A percentile compares a stretch with the other conserved stretches of the same genome.
phyloP scores from a whole-genome alignment of 805 yeast species.

The Lipomyces starkeyi region DNA sequence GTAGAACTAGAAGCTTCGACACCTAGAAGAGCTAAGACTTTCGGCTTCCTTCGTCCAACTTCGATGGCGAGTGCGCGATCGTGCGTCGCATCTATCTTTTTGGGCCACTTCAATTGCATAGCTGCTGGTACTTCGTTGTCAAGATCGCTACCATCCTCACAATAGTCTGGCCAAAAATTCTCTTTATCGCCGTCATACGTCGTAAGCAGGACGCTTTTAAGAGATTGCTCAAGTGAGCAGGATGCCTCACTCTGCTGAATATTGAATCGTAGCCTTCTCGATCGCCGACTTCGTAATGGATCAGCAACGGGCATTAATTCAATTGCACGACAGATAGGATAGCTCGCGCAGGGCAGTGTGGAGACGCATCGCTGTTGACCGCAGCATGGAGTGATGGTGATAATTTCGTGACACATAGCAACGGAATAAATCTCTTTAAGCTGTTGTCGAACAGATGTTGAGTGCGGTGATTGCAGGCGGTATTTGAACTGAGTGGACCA shows the following conservation, averaged over 20 bases:
- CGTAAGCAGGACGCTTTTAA: not conserved
- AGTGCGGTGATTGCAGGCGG: not conserved
- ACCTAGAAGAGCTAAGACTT: slow-evolving; percentile 18
- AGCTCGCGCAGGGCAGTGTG: slow-evolving; percentile 19
- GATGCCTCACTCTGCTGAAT: not conserved
- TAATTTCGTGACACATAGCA: slow-evolving; percentile 22
- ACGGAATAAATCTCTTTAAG: not conserved
- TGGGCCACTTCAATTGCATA: not conserved
- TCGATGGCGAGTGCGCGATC: slow-evolving; percentile 8
- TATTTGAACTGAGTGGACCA: not conserved
- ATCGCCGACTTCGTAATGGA: not conserved
- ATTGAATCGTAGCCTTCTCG: not conserved
- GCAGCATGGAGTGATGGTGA: slow-evolving; percentile 12
- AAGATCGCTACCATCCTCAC: not conserved
- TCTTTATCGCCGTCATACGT: not conserved
- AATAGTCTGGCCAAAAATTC: not conserved
- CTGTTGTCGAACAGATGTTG: not conserved
- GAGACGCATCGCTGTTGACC: slow-evolving; percentile 16
- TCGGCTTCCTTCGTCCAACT: slow-evolving; percentile 14
- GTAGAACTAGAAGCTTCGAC: not conserved
- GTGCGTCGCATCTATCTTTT: not conserved
- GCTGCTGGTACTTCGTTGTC: not conserved
- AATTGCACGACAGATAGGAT: slow-evolving; percentile 20
- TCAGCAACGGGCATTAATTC: slow-evolving; percentile 13
- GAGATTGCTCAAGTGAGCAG: not conserved